Percentiles rank a stretch among this genome's conserved stretches.
These are phyloP conservation scores for Ogataea trehalophila DNA, from an alignment of 805 yeast species.

Conservation along the genomic window DNA sequence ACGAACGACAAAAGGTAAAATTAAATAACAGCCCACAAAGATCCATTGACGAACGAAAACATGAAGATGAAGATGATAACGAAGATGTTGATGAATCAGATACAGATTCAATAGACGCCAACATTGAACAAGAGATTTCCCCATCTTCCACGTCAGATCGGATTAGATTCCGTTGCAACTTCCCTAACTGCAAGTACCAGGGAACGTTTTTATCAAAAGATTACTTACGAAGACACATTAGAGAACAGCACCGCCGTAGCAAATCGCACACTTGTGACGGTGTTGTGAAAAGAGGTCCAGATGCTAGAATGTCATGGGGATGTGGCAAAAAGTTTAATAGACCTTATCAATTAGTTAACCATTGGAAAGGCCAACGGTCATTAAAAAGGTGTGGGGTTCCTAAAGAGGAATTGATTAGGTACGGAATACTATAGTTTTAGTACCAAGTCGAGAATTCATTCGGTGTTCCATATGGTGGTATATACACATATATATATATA, in stretches of 20 bases:
- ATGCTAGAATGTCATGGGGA: slow-evolving; percentile 22
- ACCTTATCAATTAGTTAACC: slow-evolving; percentile 31
- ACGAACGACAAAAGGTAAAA: background rate
- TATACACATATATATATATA: too few species aligned
- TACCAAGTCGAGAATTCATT: background rate
- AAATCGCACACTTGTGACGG: slow-evolving; percentile 18
- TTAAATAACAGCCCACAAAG: background rate
- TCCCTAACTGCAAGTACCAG: slow-evolving; percentile 22
- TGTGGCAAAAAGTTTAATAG: slow-evolving; percentile 29
- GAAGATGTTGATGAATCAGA: slow-evolving; percentile 4
- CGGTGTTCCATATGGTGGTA: too few species aligned
- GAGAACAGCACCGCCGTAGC: slow-evolving; percentile 24
- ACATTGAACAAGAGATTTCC: slow-evolving; percentile 5
- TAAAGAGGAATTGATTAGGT: slow-evolving; percentile 14
- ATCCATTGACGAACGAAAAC: background rate
- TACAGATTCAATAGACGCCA: slow-evolving; percentile 7
- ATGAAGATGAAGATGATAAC: slow-evolving; percentile 1
- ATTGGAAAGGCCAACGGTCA: slow-evolving; percentile 31
- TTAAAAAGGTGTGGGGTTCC: slow-evolving; percentile 29
- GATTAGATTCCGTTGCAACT: slow-evolving; percentile 14
- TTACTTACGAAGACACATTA: slow-evolving; percentile 22
- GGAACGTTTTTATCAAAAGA: slow-evolving; percentile 27
- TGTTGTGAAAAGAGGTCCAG: background rate
- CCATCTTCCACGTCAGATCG: slow-evolving; percentile 4
- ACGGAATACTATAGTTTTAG: slow-evolving; percentile 12